Base-by-base conservation (phyloP, 2,329 filamentous ascomycete species). In the Clonostachys byssicola region DNA sequence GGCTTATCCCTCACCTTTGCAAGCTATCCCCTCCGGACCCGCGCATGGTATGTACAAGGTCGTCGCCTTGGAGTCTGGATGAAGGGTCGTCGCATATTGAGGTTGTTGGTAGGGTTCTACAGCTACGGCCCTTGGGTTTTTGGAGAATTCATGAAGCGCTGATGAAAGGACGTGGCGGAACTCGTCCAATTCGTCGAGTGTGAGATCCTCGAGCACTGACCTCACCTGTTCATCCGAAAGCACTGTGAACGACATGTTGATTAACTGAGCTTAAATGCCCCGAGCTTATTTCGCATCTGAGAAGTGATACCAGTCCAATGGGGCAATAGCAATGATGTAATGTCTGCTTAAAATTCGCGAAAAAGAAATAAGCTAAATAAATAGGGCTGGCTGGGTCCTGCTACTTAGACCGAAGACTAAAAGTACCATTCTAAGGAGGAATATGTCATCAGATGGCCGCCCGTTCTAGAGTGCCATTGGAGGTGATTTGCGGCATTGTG, bases 1-100 rank as follows among this genome's bases (percentile, higher is more conserved):
- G 5, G 18, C 17, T 4, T 34, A 40, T 34, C 13, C 50, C 60
- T 51, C 53, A 78, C 80, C 80, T 70, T 92, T 92, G 56, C 89
- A 78, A 5, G 81, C 85, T 52, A 88, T 83, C 30, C 80, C 81
- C 8, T 68, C 63, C 0, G 79, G 78, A 49, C 82, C 82, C 20
- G 77, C 81, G 2, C 85, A 85, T 1, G 87, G 87, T 83, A 90
- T 89, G 60, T 89, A 90, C 18, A 90, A 67, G 3, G 84, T 88
- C 16, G 80, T 85, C 33, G 75, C 71, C 39, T 73, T 74, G 14
- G 75, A 77, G 1, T 61, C 62, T 2, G 66, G 59, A 23, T 75
- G 77, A 39, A 73, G 61, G 8, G 81, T 70, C 1, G 72, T 65
- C 10, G 72, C 72, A 34, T 79, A 71, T 47, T 73, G 68, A 6